Base-by-base conservation (phyloP, 129 eudicot genomes). In the Chrysanthemum seticuspe region DNA sequence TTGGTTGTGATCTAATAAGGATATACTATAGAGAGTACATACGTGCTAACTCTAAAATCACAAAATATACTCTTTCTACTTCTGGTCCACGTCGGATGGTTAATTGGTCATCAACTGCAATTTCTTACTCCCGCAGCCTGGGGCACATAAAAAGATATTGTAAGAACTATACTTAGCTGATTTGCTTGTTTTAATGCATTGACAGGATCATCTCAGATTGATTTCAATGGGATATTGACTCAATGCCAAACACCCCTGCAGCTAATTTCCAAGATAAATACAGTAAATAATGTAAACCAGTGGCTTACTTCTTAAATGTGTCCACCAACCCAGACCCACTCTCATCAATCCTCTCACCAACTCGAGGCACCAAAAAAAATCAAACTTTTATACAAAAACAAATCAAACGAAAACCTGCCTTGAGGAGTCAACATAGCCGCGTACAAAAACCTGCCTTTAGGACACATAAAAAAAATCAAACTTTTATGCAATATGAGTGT, bases 11-110 rank as follows among this genome's bases (percentile, higher is more conserved):
- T 23, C 25, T 23, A 23, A 23, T 23, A 23, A 23, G 25, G 25
- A 34, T 34, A 34, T 34, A 34, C 40, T 3, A 34, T 34, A 34
- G 5, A 34, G 40, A 34, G 62, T 52, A 82, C 99, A 71, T 80
- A 91, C 99, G 97, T 65, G 99, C 89, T 90, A 95, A 79, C 87
- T 95, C 99, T 52, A 95, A 25, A 50, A 95, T 85, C 36, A 95
- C 94, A 75, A 90, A 95, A 70, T 72, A 81, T 69, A 95, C 69
- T 80, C 91, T 83, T 72, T 87, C 83, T 63, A 88, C 93, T 88
- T 91, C 97, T 64, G 97, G 97, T 54, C 99, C 99, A 21, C 90
- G 97, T 63, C 76, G 82, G 68, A 62, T 65, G 63, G 65, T 69
- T 51, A 83, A 80, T 52, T 67, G 86, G 55, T 95, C 97, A 50